These are phyloP conservation scores for Boletus rubroflammeus DNA, from an alignment of 768 basidiomycete species.

Conservation along the genomic window DNA sequence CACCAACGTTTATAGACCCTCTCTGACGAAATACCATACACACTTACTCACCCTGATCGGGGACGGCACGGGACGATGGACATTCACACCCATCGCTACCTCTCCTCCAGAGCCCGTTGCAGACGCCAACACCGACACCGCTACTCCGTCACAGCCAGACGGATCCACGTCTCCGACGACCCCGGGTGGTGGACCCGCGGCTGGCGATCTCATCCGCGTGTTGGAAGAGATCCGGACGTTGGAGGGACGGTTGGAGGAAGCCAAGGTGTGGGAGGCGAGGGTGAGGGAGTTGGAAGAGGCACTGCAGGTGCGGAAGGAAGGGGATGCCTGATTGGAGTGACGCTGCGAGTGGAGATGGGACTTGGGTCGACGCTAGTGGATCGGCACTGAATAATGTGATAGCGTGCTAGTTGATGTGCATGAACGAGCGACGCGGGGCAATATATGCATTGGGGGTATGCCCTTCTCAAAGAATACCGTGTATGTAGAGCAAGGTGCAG, in stretches of 20 bases:
- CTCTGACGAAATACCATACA: constrained; percentile 85
- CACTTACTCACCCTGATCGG: constrained; percentile 78
- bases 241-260: constrained; percentile 24
- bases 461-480: too few relatives aligned
- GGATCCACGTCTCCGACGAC: background rate
- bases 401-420: background rate
- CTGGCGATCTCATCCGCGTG: constrained; percentile 21
- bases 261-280: constrained; percentile 26
- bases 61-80: constrained; percentile 69
- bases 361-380: background rate
- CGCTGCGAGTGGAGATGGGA: too few relatives aligned
- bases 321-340: background rate
- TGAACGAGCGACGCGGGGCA: background rate
- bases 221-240: constrained; percentile 27
- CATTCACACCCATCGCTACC: constrained; percentile 50
- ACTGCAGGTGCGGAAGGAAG: constrained; percentile 17
- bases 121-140: background rate
- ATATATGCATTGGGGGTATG: too few relatives aligned
- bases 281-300: constrained; percentile 26
- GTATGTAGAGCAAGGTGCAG: too few relatives aligned
- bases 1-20: constrained; percentile 45
- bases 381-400: background rate
- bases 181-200: background rate
- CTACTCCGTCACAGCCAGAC: background rate
- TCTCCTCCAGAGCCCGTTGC: background rate